Percentiles rank a stretch among this genome's conserved stretches.
Evolutionary conservation across 768 basidiomycete genomes (phyloP).

Genomic region (Tylopilus subfusipes): DNA sequence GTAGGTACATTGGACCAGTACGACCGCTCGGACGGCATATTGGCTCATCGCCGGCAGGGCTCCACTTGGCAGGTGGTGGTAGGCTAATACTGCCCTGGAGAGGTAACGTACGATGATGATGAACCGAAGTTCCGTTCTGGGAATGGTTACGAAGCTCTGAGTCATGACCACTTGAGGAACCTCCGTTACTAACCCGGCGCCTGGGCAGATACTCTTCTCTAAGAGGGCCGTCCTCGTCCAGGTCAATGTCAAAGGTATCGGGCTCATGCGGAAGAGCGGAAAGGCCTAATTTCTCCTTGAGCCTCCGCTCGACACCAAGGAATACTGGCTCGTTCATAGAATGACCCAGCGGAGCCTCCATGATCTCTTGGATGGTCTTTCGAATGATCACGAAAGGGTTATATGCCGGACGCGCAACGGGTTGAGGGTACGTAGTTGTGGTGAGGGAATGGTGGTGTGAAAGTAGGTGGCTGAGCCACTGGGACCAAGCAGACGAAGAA

Average conservation of each 20-base stretch:
- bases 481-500: constrained; percentile 58
- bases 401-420: constrained; percentile 72
- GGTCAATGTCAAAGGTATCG: constrained; percentile 67
- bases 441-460: constrained; percentile 63
- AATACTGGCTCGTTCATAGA: constrained; percentile 56
- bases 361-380: constrained; percentile 65
- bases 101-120: constrained; percentile 9
- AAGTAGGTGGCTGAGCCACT: constrained; percentile 66
- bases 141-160: constrained; percentile 1
- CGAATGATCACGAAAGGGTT: constrained; percentile 70
- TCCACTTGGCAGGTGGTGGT: constrained; percentile 79
- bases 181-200: constrained; percentile 42
- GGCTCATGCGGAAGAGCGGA: constrained; percentile 36
- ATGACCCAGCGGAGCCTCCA: constrained; percentile 43
- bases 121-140: background rate
- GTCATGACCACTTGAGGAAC: background rate
- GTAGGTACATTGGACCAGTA: constrained; percentile 56
- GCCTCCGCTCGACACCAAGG: constrained; percentile 65
- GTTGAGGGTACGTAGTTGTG: constrained; percentile 60
- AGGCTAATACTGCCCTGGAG: constrained; percentile 34
- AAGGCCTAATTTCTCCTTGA: constrained; percentile 48
- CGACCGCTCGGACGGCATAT: constrained; percentile 54
- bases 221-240: constrained; percentile 81
- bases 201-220: constrained; percentile 77
- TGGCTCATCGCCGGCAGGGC: constrained; percentile 76